Evolutionary conservation across 2,329 filamentous ascomycete species (phyloP).

Genomic region (Dactylonectria macrodidyma): DNA sequence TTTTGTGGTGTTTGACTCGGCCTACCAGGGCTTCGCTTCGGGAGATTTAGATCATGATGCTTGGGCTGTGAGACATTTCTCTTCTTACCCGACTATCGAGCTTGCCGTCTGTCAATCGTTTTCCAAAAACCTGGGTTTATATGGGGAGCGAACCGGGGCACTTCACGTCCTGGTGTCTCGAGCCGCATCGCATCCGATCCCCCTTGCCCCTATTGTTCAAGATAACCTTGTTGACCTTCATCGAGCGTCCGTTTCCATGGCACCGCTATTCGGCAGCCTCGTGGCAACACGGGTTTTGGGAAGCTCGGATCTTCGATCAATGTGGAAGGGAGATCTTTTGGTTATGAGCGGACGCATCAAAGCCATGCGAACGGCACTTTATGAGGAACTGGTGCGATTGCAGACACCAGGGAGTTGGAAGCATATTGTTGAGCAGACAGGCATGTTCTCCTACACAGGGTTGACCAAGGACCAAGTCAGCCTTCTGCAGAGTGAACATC

Average conservation of each 20-base stretch:
- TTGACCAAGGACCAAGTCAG: constrained; percentile 7
- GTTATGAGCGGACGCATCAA: constrained; percentile 29
- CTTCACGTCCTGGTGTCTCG: constrained; percentile 34
- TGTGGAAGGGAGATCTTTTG: constrained; percentile 9
- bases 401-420: constrained; percentile 13
- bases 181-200: background rate
- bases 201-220: background rate
- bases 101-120: constrained; percentile 53
- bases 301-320: background rate
- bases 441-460: constrained; percentile 27
- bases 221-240: constrained; percentile 1
- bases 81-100: constrained; percentile 31
- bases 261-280: constrained; percentile 16
- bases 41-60: constrained; percentile 54
- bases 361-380: constrained; percentile 17
- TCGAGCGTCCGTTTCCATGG: constrained; percentile 1
- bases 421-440: constrained; percentile 11
- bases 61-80: constrained; percentile 53
- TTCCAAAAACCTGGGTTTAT: constrained; percentile 56
- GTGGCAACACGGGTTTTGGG: constrained; percentile 13
- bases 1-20: constrained; percentile 55
- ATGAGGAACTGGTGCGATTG: background rate
- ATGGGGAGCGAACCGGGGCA: constrained; percentile 53
- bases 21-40: constrained; percentile 57
- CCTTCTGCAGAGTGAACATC: background rate